A percentile compares a stretch with the other conserved stretches of the same genome.
phyloP scores from a whole-genome alignment of 1,284 basidiomycete genomes.

The Singerocomus inundabilis region DNA sequence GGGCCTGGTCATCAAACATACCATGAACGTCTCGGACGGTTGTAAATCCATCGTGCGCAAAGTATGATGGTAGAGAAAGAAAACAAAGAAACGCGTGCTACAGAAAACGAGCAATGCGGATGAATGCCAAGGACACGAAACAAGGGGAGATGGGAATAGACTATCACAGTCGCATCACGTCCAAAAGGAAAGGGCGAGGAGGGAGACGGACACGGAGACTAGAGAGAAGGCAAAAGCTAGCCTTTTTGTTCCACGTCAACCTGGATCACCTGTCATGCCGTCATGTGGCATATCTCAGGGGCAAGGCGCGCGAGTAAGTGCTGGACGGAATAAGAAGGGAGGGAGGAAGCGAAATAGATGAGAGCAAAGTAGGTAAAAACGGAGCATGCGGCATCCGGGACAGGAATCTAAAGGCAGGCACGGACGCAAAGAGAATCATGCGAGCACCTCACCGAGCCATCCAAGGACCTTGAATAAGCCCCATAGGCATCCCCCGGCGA shows the following conservation, averaged over 20 bases:
- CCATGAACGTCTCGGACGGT: background rate
- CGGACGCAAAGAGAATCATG: constrained; percentile 3
- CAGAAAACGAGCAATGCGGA: background rate
- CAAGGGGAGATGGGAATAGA: background rate
- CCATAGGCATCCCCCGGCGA: constrained; percentile 83
- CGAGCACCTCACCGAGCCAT: constrained; percentile 25
- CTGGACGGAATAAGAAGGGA: background rate
- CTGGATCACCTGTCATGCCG: background rate
- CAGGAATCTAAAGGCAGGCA: background rate
- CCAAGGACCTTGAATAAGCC: constrained; percentile 55
- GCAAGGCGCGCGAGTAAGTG: background rate
- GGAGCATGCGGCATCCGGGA: background rate
- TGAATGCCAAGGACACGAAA: background rate
- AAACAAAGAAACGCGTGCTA: background rate
- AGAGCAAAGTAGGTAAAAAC: background rate
- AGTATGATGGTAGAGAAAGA: background rate
- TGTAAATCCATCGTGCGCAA: background rate
- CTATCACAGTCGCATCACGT: background rate
- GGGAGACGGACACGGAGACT: background rate
- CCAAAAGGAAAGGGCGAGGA: background rate
- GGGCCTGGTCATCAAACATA: background rate
- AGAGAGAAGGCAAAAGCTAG: background rate
- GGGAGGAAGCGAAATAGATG: too few species aligned
- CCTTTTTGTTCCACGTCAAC: background rate
- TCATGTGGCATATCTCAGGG: background rate